These are phyloP conservation scores for Sporothrix variecibatus DNA, from an alignment of 2,329 filamentous ascomycete species.

Conservation along the genomic window DNA sequence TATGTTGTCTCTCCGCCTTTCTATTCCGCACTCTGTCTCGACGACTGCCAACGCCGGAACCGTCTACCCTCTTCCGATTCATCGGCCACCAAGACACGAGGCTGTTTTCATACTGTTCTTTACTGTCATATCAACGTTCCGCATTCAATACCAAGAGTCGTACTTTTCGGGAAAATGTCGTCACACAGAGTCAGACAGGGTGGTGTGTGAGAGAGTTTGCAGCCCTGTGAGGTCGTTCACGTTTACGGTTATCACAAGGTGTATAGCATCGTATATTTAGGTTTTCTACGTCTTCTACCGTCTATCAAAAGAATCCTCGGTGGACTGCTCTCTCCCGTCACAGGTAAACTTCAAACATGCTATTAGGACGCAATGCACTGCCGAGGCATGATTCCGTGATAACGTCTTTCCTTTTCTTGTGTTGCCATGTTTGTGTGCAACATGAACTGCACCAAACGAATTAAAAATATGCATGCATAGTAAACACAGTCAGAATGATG, in stretches of 20 bases:
- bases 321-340: neutral
- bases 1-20: neutral
- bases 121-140: neutral
- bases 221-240: neutral
- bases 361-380: neutral
- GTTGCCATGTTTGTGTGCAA: neutral
- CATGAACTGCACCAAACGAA: neutral
- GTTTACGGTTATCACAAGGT: too few relatives aligned
- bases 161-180: neutral
- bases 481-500: neutral
- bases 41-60: neutral
- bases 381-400: slow-evolving; percentile 8
- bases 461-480: neutral
- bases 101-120: neutral
- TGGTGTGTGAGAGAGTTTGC: neutral
- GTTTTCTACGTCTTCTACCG: neutral
- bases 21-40: neutral
- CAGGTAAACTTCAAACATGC: slow-evolving; percentile 9
- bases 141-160: neutral
- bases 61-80: neutral
- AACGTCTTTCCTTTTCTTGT: neutral
- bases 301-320: too few relatives aligned
- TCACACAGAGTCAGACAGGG: neutral
- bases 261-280: too few relatives aligned
- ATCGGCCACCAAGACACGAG: neutral